Conservation (phyloP, 805 yeast species). For the Sporopachydermia quercuum region DNA sequence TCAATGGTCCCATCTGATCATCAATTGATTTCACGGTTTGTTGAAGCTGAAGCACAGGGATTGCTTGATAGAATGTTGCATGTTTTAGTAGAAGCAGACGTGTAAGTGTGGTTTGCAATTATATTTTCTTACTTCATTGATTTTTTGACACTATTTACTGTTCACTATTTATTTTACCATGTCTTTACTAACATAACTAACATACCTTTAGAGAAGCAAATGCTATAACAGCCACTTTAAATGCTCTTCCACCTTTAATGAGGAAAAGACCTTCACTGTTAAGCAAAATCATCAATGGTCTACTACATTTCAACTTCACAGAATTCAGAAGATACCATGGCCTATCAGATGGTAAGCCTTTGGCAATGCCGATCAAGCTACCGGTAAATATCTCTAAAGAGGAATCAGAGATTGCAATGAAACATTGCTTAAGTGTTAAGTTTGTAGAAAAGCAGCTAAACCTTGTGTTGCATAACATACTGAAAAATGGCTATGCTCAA, state of each 20-base stretch:
- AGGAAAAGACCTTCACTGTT: slow-evolving; percentile 48
- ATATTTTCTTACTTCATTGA: neutral
- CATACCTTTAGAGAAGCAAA: slow-evolving; percentile 18
- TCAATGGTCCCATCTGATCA: slow-evolving; percentile 41
- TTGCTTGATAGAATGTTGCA: slow-evolving; percentile 51
- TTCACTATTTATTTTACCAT: neutral
- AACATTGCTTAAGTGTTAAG: neutral
- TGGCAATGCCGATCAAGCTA: neutral
- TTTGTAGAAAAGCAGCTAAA: slow-evolving; percentile 1
- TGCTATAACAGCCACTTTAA: slow-evolving; percentile 50
- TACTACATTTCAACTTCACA: slow-evolving; percentile 43
- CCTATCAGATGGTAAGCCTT: neutral
- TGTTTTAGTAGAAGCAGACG: slow-evolving; percentile 37
- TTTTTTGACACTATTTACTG: neutral
- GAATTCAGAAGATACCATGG: slow-evolving; percentile 9
- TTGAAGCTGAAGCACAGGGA: slow-evolving; percentile 56
- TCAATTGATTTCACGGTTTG: slow-evolving; percentile 39
- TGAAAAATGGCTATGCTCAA: neutral
- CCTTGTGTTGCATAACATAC: neutral
- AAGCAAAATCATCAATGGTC: slow-evolving; percentile 36
- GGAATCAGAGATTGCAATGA: too few relatives aligned
- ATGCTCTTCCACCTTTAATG: slow-evolving; percentile 46
- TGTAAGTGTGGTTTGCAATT: slow-evolving; percentile 15
- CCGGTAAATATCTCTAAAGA: neutral
- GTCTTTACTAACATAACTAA: slow-evolving; percentile 8